Evolutionary conservation across 805 yeast genomes (phyloP).

Genomic region (Peterozyma xylosa): DNA sequence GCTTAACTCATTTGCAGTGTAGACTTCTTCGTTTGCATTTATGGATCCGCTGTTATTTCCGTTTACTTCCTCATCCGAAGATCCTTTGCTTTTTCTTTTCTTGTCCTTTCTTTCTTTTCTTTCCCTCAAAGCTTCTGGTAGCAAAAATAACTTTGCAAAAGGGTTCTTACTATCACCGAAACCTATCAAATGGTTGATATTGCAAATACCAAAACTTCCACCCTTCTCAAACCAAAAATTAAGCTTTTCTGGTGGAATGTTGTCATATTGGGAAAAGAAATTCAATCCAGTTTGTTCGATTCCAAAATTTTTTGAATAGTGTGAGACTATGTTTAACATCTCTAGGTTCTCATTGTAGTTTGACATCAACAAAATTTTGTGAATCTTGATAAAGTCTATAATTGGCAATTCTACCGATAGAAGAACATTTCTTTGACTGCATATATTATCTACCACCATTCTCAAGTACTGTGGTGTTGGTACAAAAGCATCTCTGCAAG

Average conservation of each 20-base stretch:
- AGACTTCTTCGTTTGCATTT: conserved; percentile 13
- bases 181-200: conserved; percentile 67
- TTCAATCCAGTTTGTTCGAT: conserved; percentile 56
- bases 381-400: conserved; percentile 57
- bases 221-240: conserved; percentile 76
- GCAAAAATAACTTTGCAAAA: conserved; percentile 64
- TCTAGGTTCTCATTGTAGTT: conserved; percentile 46
- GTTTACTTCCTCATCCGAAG: conserved; percentile 14
- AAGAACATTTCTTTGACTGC: conserved; percentile 54
- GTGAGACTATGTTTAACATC: conserved; percentile 50
- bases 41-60: neutral
- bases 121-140: conserved; percentile 66
- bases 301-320: conserved; percentile 63
- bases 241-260: conserved; percentile 35
- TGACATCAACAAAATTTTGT: conserved; percentile 60
- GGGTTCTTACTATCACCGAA: conserved; percentile 73
- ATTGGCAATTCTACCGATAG: conserved; percentile 53
- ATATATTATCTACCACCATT: conserved; percentile 72
- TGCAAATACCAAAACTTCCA: conserved; percentile 68
- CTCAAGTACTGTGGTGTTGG: conserved; percentile 75
- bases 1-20: conserved; percentile 21
- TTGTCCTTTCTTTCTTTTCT: conserved; percentile 66
- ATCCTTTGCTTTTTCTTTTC: conserved; percentile 34
- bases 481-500: conserved; percentile 76
- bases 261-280: conserved; percentile 43